Conservation (phyloP, 352 stramenopile species). For the Pythium pyrilobum region DNA sequence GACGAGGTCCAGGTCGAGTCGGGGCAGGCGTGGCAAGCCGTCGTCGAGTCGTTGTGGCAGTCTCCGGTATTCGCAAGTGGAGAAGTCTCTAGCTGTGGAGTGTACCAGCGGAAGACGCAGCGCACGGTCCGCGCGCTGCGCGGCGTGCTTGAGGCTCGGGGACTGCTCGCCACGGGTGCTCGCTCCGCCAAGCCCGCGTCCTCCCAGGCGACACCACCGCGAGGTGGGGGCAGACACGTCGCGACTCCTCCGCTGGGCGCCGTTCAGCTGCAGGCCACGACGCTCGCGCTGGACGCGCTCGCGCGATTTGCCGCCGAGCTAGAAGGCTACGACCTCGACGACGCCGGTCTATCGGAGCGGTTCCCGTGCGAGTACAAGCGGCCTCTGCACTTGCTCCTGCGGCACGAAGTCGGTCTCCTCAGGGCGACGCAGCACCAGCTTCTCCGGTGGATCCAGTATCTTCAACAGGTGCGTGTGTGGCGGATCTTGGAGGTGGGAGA, state of each 20-base stretch:
- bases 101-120: not conserved
- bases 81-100: too few species aligned
- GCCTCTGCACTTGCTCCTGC: slow-evolving; percentile 18
- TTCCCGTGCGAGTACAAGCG: slow-evolving; percentile 19
- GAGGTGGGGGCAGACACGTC: not conserved
- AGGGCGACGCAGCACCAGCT: not conserved
- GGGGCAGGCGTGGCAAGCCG: too few species aligned
- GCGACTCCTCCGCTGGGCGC: not conserved
- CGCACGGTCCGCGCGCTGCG: not conserved
- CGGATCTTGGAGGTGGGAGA: too few species aligned
- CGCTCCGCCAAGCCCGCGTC: not conserved
- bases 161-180: not conserved
- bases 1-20: too few species aligned
- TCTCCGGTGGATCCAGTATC: slow-evolving; percentile 3
- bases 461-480: slow-evolving; percentile 19
- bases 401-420: slow-evolving; percentile 4
- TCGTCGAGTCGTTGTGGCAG: too few species aligned
- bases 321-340: slow-evolving; percentile 10
- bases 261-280: not conserved
- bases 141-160: slow-evolving; percentile 8
- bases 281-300: slow-evolving; percentile 3
- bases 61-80: too few species aligned
- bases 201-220: not conserved
- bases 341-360: not conserved
- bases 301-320: slow-evolving; percentile 8